Evolutionary conservation across 2,329 filamentous ascomycete genomes (phyloP), one percentile per base, ranked within the genome.

Genomic region (Emergomyces africanus): DNA sequence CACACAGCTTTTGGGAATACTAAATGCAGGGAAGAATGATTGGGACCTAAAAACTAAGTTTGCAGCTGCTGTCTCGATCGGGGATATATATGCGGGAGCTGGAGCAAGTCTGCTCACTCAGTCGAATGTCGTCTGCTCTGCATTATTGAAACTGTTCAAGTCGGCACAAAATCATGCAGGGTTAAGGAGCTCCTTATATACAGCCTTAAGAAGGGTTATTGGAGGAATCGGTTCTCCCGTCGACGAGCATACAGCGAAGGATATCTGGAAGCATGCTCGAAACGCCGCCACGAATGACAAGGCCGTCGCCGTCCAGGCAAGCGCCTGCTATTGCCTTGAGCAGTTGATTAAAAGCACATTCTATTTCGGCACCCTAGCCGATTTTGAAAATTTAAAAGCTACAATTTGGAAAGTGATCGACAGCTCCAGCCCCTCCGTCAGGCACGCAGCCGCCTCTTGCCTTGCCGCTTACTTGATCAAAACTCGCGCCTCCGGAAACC

Each of bases 261-360:
- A 96, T 70, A 83, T 95, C 18, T 97, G 90, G 90, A 99, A 96
- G 73, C 88, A 92, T 70, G 87, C 85, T 30, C 85, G 94, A 63
- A 89, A 81, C 71, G 81, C 87, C 65, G 87, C 87, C 33, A 80
- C 84, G 0, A 80, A 79, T 61, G 95, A 99, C 72, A 97, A 94
- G 73, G 88, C 90, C 3, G 80, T 84, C 2, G 79, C 95, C 39
- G 90, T 92, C 8, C 84, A 96, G 70, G 81, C 87, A 18, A 83
- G 84, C 59, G 88, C 89, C 9, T 95, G 88, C 67, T 84, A 84
- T 64, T 95, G 89, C 69, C 75, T 99, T 62, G 86, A 88, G 68
- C 79, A 84, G 58, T 76, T 97, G 54, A 76, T 88, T 25, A 85
- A 82, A 59, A 77, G 82, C 62, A 96, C 91, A 0, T 74, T 81